These are phyloP conservation scores for Xylaria intraflava DNA, from an alignment of 495 filamentous ascomycete species.

Conservation along the genomic window DNA sequence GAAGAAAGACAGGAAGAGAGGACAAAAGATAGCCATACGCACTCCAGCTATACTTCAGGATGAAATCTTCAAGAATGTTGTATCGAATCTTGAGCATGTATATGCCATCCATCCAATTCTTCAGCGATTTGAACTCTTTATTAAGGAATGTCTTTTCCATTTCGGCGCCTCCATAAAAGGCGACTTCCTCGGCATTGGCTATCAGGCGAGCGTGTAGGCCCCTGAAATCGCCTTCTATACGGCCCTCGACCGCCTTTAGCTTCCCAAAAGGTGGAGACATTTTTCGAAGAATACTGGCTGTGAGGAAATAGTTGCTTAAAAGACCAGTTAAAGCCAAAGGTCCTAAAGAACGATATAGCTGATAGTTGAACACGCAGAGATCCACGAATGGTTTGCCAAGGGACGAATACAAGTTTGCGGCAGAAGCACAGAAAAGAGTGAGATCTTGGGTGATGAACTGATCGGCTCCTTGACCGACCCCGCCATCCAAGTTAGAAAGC, in stretches of 20 bases:
- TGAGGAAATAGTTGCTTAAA: conserved; percentile 84
- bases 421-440: conserved; percentile 85
- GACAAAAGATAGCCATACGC: conserved; percentile 93
- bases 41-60: conserved; percentile 97
- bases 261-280: conserved; percentile 94
- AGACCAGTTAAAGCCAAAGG: conserved; percentile 82
- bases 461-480: conserved; percentile 84
- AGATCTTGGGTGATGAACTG: conserved; percentile 98
- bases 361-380: conserved; percentile 93
- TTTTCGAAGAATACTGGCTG: conserved; percentile 76
- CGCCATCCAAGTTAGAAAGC: conserved; percentile 86
- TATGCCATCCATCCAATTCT: conserved; percentile 92
- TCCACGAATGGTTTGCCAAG: conserved; percentile 95
- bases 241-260: conserved; percentile 88
- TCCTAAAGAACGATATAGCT: conserved; percentile 86
- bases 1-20: conserved; percentile 88
- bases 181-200: conserved; percentile 97
- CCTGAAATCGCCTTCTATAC: conserved; percentile 89
- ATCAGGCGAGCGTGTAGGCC: conserved; percentile 84
- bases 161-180: conserved; percentile 92
- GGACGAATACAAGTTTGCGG: conserved; percentile 90
- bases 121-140: conserved; percentile 82
- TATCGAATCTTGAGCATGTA: conserved; percentile 95
- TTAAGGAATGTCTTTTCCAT: conserved; percentile 88
- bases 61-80: conserved; percentile 98